Percentiles rank a stretch among this genome's conserved stretches.
Evolutionary conservation across 306 rosid species (phyloP).

Genomic region (Cotoneaster glaucophyllus): DNA sequence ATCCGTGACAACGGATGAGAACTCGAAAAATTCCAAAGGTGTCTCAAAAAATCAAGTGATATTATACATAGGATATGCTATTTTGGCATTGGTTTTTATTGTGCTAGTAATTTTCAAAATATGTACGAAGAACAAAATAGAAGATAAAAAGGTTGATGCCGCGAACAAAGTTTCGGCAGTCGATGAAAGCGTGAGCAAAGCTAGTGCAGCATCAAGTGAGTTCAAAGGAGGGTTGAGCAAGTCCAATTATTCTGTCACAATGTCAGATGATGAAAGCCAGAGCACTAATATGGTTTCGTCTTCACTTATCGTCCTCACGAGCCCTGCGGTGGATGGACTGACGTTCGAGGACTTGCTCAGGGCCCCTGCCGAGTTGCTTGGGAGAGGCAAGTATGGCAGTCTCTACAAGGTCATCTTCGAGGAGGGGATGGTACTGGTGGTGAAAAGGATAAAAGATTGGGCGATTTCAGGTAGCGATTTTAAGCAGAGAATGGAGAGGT

Average conservation of each 20-base stretch:
- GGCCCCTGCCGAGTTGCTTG: conserved; percentile 85
- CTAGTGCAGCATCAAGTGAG: conserved; percentile 33
- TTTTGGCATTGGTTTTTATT: conserved; percentile 34
- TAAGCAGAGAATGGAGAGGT: conserved; percentile 52
- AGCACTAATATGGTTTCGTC: conserved; percentile 41
- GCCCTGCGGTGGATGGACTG: conserved; percentile 39
- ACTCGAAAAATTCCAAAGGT: conserved; percentile 34
- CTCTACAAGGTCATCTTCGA: conserved; percentile 66
- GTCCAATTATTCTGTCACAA: conserved; percentile 34
- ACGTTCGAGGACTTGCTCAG: conserved; percentile 64
- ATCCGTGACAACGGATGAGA: not conserved
- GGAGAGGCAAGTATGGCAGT: conserved; percentile 68
- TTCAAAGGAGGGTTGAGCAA: conserved; percentile 34
- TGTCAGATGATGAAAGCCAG: conserved; percentile 56
- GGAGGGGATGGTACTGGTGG: conserved; percentile 49
- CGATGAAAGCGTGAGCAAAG: conserved; percentile 22
- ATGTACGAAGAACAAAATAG: conserved; percentile 33
- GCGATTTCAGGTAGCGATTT: conserved; percentile 44
- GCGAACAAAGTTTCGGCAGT: conserved; percentile 16
- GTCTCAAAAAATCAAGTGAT: conserved; percentile 31
- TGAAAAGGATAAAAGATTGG: conserved; percentile 67
- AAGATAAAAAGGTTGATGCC: conserved; percentile 36
- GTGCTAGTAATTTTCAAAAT: conserved; percentile 27
- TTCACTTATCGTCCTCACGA: conserved; percentile 58
- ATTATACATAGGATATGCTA: conserved; percentile 61